Conservation (phyloP, 2,329 filamentous ascomycete species). For the Alternaria alternata region DNA sequence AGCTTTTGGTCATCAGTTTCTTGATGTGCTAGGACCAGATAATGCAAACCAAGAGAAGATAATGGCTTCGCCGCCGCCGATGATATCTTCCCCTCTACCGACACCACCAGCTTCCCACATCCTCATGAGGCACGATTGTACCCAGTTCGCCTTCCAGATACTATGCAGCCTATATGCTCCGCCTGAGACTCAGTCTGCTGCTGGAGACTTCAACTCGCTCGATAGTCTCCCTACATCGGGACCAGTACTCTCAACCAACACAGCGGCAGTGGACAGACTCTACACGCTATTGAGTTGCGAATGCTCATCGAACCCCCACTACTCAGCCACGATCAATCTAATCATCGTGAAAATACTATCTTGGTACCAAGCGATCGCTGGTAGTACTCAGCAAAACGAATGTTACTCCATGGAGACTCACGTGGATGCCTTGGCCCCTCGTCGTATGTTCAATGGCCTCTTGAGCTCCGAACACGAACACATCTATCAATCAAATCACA, state of each 20-base stretch:
- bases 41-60: conserved; percentile 34
- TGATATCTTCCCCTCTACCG: conserved; percentile 40
- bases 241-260: conserved; percentile 43
- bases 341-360: conserved; percentile 48
- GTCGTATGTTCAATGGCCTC: conserved; percentile 32
- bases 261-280: conserved; percentile 45
- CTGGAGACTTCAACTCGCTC: conserved; percentile 34
- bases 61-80: conserved; percentile 34
- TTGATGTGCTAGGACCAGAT: conserved; percentile 33
- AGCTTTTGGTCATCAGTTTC: conserved; percentile 34
- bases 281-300: conserved; percentile 43
- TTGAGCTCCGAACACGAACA: conserved; percentile 42
- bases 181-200: conserved; percentile 33
- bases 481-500: conserved; percentile 42
- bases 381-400: conserved; percentile 28
- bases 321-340: conserved; percentile 48
- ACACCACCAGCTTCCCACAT: conserved; percentile 36
- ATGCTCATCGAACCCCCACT: conserved; percentile 49
- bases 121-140: conserved; percentile 45
- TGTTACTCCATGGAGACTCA: conserved; percentile 32
- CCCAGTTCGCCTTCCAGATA: conserved; percentile 47
- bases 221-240: conserved; percentile 42
- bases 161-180: conserved; percentile 46
- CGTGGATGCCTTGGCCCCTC: conserved; percentile 40
- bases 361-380: conserved; percentile 48